Percentiles rank a stretch among this genome's conserved stretches.
Conservation (phyloP, 2,329 filamentous ascomycete species). For the Colletotrichum limetticola region DNA sequence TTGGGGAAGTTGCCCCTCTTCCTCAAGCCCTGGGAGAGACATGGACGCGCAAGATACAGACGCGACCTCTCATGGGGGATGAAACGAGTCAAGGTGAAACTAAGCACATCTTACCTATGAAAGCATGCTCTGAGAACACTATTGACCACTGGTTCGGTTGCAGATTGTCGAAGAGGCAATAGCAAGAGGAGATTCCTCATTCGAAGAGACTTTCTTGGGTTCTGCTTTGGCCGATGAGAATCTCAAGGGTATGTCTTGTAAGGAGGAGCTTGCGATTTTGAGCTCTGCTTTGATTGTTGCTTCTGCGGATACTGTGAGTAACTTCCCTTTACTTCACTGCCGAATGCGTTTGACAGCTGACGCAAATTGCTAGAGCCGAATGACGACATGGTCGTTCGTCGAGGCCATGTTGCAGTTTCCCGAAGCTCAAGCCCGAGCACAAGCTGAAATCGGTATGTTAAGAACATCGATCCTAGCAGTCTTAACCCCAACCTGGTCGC, state of each 20-base stretch:
- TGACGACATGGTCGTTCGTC: conserved; percentile 9
- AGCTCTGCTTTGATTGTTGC: conserved; percentile 8
- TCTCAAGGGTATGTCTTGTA: not conserved
- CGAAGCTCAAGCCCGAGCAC: conserved; percentile 6
- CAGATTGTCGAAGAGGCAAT: not conserved
- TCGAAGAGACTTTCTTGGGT: not conserved
- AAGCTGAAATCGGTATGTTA: not conserved
- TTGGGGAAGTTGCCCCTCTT: not conserved
- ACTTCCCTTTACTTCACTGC: too few species aligned
- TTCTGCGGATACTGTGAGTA: conserved; percentile 3
- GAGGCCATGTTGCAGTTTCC: conserved; percentile 16
- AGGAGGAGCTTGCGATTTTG: conserved; percentile 7
- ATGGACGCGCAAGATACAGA: not conserved
- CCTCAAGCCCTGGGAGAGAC: not conserved
- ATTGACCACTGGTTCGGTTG: too few species aligned
- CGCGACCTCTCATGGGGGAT: not conserved
- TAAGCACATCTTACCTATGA: too few species aligned
- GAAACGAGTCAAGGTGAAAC: not conserved
- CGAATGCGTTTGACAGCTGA: not conserved
- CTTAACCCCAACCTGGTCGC: too few species aligned
- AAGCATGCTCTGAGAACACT: not conserved
- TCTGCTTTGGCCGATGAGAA: not conserved
- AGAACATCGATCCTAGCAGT: too few species aligned
- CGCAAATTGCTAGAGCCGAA: not conserved
- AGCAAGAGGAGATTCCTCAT: not conserved